Evolutionary conservation across 805 yeast species (phyloP).

Genomic region (Nadsonia fulvescens): DNA sequence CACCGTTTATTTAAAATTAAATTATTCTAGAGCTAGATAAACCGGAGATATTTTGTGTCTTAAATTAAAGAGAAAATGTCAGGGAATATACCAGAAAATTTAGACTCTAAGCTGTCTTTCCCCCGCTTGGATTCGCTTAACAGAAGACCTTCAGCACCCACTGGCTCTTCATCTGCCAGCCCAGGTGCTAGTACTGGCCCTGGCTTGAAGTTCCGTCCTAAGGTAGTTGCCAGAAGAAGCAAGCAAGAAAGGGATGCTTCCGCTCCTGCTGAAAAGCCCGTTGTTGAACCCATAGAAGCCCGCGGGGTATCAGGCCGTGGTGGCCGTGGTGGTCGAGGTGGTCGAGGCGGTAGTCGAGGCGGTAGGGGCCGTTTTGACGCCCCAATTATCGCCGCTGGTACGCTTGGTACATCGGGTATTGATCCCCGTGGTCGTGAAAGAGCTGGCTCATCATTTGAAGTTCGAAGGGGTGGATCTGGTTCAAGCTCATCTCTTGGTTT

Average conservation of each 20-base stretch:
- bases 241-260: conserved; percentile 70
- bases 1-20: no score
- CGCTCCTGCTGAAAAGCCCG: conserved; percentile 35
- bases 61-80: no score
- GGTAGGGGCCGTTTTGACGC: conserved; percentile 12
- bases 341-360: conserved; percentile 9
- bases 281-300: conserved; percentile 7
- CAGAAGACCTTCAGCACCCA: conserved; percentile 6
- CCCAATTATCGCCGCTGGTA: conserved; percentile 17
- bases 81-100: no score
- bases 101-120: conserved; percentile 1
- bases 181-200: conserved; percentile 8
- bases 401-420: conserved; percentile 10
- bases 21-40: no score
- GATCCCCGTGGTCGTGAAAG: conserved; percentile 2
- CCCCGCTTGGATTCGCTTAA: conserved; percentile 9
- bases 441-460: conserved; percentile 1
- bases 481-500: conserved; percentile 2
- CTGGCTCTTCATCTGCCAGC: conserved; percentile 4
- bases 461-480: conserved; percentile 3
- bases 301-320: conserved; percentile 8
- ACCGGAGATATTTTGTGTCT: no score
- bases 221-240: conserved; percentile 66
- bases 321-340: conserved; percentile 9
- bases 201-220: conserved; percentile 53